Conservation (phyloP, 2,329 filamentous ascomycete species). For the Pseudonectria buxi region DNA sequence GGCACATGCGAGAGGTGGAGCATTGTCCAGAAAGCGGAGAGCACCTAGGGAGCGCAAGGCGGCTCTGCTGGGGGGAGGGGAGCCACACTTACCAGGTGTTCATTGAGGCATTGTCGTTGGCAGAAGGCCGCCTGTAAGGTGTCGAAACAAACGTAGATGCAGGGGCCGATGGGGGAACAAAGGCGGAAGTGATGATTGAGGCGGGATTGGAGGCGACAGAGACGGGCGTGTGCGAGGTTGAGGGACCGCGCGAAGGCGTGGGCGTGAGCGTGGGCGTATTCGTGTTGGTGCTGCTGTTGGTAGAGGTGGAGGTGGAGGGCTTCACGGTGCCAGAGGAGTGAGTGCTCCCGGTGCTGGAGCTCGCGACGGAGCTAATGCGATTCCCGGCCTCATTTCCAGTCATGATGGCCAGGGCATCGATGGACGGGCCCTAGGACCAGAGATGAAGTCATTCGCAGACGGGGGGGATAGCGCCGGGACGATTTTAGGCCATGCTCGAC, state of each 20-base stretch:
- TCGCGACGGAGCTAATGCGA: constrained; percentile 46
- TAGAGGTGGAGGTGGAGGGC: constrained; percentile 30
- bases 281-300: too few relatives aligned
- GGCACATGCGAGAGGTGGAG: too few relatives aligned
- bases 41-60: too few relatives aligned
- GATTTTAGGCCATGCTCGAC: constrained; percentile 27
- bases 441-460: constrained; percentile 10
- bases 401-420: constrained; percentile 48
- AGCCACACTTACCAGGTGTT: too few relatives aligned
- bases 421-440: constrained; percentile 26
- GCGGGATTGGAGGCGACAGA: constrained; percentile 23
- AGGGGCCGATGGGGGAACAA: constrained; percentile 18
- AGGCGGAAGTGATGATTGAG: constrained; percentile 24
- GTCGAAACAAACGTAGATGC: constrained; percentile 8
- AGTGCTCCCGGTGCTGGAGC: constrained; percentile 55
- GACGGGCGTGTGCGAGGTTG: constrained; percentile 22
- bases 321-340: constrained; percentile 60
- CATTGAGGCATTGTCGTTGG: constrained; percentile 8
- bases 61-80: too few relatives aligned
- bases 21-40: too few relatives aligned
- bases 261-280: constrained; percentile 19
- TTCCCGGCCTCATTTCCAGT: constrained; percentile 57
- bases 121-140: constrained; percentile 3
- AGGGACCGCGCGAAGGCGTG: constrained; percentile 10
- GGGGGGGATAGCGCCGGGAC: constrained; percentile 8